A percentile compares a stretch with the other conserved stretches of the same genome.
phyloP scores from a whole-genome alignment of 2,329 filamentous ascomycete genomes.

The Xylaria sp. region DNA sequence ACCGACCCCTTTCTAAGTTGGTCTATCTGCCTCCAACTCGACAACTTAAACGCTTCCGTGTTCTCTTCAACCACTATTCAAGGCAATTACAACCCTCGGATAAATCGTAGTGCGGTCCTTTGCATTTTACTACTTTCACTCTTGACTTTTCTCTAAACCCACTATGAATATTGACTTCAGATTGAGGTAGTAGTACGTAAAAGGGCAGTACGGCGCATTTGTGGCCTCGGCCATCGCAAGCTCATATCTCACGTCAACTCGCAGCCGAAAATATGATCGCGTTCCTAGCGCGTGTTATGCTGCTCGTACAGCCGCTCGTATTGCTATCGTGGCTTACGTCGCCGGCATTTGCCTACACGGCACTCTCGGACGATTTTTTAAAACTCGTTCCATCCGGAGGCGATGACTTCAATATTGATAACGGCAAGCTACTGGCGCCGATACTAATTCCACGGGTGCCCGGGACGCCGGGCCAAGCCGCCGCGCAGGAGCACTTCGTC shows the following conservation, averaged over 20 bases:
- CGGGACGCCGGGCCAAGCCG: constrained; percentile 73
- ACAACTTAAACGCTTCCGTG: constrained; percentile 22
- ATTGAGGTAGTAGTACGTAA: constrained; percentile 40
- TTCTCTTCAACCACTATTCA: constrained; percentile 28
- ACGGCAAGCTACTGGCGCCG: constrained; percentile 75
- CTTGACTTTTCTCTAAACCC: constrained; percentile 14
- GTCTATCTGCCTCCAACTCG: background rate
- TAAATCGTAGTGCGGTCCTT: background rate
- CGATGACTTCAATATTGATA: constrained; percentile 76
- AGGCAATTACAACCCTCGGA: background rate
- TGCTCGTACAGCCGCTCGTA: constrained; percentile 43
- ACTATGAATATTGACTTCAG: constrained; percentile 42
- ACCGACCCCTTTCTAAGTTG: background rate
- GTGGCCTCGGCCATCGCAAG: constrained; percentile 17
- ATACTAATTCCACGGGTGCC: constrained; percentile 80
- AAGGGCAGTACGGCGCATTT: constrained; percentile 26
- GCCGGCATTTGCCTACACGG: constrained; percentile 49
- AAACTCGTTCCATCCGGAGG: constrained; percentile 69
- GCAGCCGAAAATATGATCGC: constrained; percentile 23
- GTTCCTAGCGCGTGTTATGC: constrained; percentile 32
- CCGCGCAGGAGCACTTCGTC: constrained; percentile 76
- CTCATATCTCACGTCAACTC: constrained; percentile 27
- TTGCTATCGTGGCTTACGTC: constrained; percentile 44
- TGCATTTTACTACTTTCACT: background rate
- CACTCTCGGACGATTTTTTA: constrained; percentile 73